A percentile compares a stretch with the other conserved stretches of the same genome.
Evolutionary conservation across 768 basidiomycete species (phyloP).

Genomic region (Cytidiella melzeri): DNA sequence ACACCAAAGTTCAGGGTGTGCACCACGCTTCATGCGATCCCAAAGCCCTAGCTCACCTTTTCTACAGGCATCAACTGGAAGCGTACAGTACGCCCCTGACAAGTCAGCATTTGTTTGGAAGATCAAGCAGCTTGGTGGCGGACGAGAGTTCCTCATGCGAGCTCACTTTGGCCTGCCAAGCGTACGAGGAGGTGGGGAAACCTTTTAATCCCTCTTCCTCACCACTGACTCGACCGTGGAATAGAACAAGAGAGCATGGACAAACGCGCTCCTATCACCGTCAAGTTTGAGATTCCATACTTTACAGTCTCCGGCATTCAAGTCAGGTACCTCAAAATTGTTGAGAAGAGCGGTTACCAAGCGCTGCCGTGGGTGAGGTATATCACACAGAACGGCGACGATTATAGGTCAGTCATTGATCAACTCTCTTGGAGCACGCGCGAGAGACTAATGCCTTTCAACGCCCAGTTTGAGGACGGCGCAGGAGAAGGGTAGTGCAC

Average conservation of each 20-base stretch:
- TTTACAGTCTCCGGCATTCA: conserved; percentile 98
- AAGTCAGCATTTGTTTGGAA: conserved; percentile 99
- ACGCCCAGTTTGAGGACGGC: conserved; percentile 64
- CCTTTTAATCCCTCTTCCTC: background rate
- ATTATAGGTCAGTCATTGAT: conserved; percentile 62
- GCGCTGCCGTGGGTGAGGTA: conserved; percentile 95
- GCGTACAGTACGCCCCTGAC: conserved; percentile 95
- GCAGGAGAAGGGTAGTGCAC: conserved; percentile 64
- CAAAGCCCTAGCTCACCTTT: background rate
- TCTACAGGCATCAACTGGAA: conserved; percentile 83
- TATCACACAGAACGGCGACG: conserved; percentile 88
- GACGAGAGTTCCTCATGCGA: conserved; percentile 95
- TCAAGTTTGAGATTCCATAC: conserved; percentile 98
- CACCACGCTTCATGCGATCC: background rate
- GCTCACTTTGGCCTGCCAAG: conserved; percentile 97
- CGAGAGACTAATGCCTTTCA: background rate
- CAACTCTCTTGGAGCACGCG: background rate
- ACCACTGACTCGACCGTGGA: background rate
- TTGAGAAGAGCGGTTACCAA: conserved; percentile 98
- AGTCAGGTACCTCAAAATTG: conserved; percentile 96
- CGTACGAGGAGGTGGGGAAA: conserved; percentile 73
- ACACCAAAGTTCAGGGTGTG: conserved; percentile 93
- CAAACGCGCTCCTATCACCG: conserved; percentile 90
- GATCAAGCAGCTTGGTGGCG: conserved; percentile 95
- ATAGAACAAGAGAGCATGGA: conserved; percentile 66